Conservation (phyloP, 306 rosid species). For the Begonia loranthoides region DNA sequence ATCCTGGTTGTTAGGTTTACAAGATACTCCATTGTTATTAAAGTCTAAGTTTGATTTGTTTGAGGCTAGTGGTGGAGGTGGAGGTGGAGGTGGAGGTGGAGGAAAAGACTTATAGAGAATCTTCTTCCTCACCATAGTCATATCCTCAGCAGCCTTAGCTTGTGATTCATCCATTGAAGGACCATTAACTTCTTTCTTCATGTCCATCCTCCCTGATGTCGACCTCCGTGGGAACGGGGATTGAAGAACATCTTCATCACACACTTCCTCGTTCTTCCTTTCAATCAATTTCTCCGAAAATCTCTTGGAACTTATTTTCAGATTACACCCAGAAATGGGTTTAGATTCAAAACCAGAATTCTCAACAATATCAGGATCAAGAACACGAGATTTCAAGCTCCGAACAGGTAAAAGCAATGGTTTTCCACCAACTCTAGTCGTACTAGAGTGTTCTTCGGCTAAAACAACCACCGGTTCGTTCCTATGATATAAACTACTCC, state of each 20-base stretch:
- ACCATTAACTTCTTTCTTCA: constrained; percentile 26
- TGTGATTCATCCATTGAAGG: constrained; percentile 35
- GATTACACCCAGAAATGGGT: constrained; percentile 16
- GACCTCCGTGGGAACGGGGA: constrained; percentile 92
- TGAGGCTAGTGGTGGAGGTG: constrained; percentile 41
- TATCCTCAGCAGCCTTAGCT: constrained; percentile 49
- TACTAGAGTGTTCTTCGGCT: constrained; percentile 31
- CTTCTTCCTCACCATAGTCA: constrained; percentile 27
- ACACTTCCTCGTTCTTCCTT: constrained; percentile 17
- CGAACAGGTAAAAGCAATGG: constrained; percentile 80
- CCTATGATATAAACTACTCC: constrained; percentile 59
- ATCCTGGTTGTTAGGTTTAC: constrained; percentile 19
- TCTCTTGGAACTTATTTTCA: constrained; percentile 25
- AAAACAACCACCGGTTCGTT: constrained; percentile 49
- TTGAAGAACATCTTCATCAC: constrained; percentile 38
- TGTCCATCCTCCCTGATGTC: constrained; percentile 55
- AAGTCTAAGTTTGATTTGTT: constrained; percentile 23
- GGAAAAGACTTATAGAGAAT: constrained; percentile 28
- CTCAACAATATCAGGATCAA: constrained; percentile 12
- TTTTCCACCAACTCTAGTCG: constrained; percentile 23
- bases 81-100: constrained; percentile 56
- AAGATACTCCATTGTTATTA: constrained; percentile 9
- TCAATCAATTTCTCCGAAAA: constrained; percentile 24
- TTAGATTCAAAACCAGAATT: constrained; percentile 15
- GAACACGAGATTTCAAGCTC: constrained; percentile 60